Evolutionary conservation across 345 rosid species (phyloP).

Genomic region (Acer negundo): DNA sequence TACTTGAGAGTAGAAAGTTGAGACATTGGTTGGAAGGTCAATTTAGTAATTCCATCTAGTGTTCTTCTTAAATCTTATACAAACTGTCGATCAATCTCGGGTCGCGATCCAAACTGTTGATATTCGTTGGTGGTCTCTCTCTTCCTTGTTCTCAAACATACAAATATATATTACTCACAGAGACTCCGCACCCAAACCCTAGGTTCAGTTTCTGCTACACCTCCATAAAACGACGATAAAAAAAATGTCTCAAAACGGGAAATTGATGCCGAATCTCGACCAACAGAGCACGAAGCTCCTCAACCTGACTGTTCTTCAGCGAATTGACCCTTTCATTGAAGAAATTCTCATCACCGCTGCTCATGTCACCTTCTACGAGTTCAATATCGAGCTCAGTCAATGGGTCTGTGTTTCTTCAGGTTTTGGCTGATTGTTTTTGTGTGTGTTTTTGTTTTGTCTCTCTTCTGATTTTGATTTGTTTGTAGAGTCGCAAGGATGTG

Average conservation of each 20-base stretch:
- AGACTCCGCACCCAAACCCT: not conserved
- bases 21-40: not conserved
- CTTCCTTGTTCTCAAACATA: not conserved
- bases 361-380: constrained; percentile 94
- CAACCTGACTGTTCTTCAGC: constrained; percentile 87
- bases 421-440: not conserved
- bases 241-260: constrained; percentile 77
- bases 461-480: not conserved
- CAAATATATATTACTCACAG: no score
- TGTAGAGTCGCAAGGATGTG: constrained; percentile 92
- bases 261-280: constrained; percentile 90
- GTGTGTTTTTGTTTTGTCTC: not conserved
- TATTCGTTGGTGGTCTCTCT: not conserved
- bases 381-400: constrained; percentile 80
- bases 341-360: constrained; percentile 95
- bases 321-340: constrained; percentile 86
- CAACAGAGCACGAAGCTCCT: constrained; percentile 83
- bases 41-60: not conserved
- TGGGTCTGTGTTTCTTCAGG: constrained; percentile 52
- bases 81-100: not conserved
- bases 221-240: not conserved
- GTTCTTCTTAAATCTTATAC: not conserved
- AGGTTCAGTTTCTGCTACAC: not conserved
- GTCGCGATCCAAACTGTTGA: not conserved
- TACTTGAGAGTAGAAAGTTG: not conserved